Evolutionary conservation across 2,329 filamentous ascomycete species (phyloP).

Genomic region (Curvularia hawaiiensis): DNA sequence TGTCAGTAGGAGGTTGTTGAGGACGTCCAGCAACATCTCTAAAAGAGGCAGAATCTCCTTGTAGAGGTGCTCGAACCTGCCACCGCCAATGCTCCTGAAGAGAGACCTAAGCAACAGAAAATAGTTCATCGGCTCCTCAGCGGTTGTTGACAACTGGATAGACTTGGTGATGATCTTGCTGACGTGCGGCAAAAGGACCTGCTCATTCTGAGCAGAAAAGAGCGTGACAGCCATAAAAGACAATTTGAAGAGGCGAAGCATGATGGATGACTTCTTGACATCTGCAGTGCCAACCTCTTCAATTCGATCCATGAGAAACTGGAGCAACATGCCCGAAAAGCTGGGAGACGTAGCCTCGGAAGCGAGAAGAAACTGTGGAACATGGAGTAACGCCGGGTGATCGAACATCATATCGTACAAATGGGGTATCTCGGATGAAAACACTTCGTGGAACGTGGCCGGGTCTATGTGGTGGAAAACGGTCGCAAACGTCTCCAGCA

Average conservation of each 20-base stretch:
- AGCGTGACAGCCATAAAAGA: constrained; percentile 99
- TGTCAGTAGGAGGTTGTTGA: constrained; percentile 91
- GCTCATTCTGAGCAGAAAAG: constrained; percentile 93
- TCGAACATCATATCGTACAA: constrained; percentile 98
- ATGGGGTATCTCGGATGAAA: constrained; percentile 94
- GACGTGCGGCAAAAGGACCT: constrained; percentile 92
- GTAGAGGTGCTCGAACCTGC: constrained; percentile 96
- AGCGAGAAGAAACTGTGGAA: constrained; percentile 98
- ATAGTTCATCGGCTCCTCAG: constrained; percentile 98
- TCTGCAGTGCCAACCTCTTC: constrained; percentile 93
- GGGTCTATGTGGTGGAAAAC: constrained; percentile 99
- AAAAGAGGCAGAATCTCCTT: constrained; percentile 96
- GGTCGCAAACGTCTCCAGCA: constrained; percentile 95
- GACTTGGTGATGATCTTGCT: constrained; percentile 97
- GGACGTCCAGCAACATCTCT: constrained; percentile 95
- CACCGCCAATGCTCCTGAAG: constrained; percentile 95
- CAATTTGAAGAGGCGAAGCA: constrained; percentile 93
- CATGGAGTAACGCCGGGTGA: constrained; percentile 89
- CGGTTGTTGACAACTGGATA: constrained; percentile 92
- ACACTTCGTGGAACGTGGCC: constrained; percentile 97
- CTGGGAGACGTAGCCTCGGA: constrained; percentile 97
- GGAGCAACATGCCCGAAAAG: constrained; percentile 96
- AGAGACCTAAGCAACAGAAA: constrained; percentile 90
- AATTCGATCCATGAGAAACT: constrained; percentile 96
- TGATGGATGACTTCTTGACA: constrained; percentile 88